Conservation (phyloP, 2,329 filamentous ascomycete species). For the Trichoderma lentiforme region DNA sequence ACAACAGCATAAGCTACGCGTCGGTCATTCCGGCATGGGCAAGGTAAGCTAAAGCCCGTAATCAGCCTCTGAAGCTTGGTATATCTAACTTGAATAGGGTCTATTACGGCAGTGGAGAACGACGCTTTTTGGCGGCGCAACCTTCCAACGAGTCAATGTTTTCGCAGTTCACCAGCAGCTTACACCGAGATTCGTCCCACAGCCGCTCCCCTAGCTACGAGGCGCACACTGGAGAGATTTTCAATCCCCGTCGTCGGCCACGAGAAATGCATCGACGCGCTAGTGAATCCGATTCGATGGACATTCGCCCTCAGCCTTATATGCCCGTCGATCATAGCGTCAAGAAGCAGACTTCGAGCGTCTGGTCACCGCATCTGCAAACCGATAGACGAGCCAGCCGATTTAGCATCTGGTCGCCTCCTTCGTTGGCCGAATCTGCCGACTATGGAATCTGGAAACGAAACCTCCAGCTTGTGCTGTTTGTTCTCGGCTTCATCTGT, state of each 20-base stretch:
- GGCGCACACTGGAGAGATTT: slow-evolving; percentile 43
- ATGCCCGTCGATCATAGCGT: slow-evolving; percentile 29
- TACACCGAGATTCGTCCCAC: slow-evolving; percentile 43
- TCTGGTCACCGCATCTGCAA: slow-evolving; percentile 72
- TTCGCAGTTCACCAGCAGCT: slow-evolving; percentile 48
- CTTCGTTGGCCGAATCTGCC: slow-evolving; percentile 62
- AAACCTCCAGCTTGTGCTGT: slow-evolving; percentile 72
- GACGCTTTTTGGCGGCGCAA: slow-evolving; percentile 46
- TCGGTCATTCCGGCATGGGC: slow-evolving; percentile 53
- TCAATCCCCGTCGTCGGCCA: slow-evolving; percentile 44
- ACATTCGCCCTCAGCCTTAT: slow-evolving; percentile 39
- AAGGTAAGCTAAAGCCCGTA: slow-evolving; percentile 35
- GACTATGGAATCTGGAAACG: slow-evolving; percentile 61
- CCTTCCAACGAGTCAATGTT: slow-evolving; percentile 45
- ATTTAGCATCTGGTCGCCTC: slow-evolving; percentile 69
- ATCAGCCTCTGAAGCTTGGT: not conserved
- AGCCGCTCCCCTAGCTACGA: slow-evolving; percentile 51
- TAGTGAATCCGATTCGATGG: slow-evolving; percentile 34
- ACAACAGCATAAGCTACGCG: slow-evolving; percentile 43
- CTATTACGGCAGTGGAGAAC: slow-evolving; percentile 68
- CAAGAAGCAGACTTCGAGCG: slow-evolving; percentile 54
- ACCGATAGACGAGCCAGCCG: slow-evolving; percentile 57
- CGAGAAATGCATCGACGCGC: slow-evolving; percentile 33
- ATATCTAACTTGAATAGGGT: slow-evolving; percentile 40
- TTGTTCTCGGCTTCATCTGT: slow-evolving; percentile 73